Evolutionary conservation across 2,329 filamentous ascomycete genomes (phyloP).

Genomic region (Claviceps fusiformis): DNA sequence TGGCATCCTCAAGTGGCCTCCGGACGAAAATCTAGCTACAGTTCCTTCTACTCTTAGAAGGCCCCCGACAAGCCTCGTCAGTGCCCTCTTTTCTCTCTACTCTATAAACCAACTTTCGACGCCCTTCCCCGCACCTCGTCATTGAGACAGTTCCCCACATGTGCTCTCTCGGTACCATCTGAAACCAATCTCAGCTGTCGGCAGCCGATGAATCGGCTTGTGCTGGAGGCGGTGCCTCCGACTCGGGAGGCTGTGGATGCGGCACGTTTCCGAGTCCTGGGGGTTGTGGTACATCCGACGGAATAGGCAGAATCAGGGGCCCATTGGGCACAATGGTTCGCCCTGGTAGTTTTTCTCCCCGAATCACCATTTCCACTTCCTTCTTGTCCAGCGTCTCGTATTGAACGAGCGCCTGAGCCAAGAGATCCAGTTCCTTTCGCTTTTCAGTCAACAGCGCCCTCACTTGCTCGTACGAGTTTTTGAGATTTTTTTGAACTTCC

Average conservation of each 20-base stretch:
- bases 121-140: not conserved
- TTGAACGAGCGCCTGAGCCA: constrained; percentile 81
- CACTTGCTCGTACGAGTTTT: constrained; percentile 68
- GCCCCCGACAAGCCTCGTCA: not conserved
- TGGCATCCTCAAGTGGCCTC: too few species aligned
- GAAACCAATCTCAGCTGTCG: constrained; percentile 10
- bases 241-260: constrained; percentile 18
- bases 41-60: too few species aligned
- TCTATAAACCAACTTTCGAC: not conserved
- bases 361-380: constrained; percentile 83
- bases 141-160: not conserved
- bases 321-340: constrained; percentile 46
- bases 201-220: constrained; percentile 16
- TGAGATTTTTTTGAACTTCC: constrained; percentile 75
- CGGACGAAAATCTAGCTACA: too few species aligned
- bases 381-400: constrained; percentile 85
- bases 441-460: constrained; percentile 56
- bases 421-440: constrained; percentile 70
- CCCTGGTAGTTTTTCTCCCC: constrained; percentile 65
- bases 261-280: constrained; percentile 21
- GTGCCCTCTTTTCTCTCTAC: not conserved
- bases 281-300: constrained; percentile 19
- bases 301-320: constrained; percentile 25
- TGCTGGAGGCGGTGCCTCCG: constrained; percentile 19
- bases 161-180: not conserved